Conservation (phyloP, 2,329 filamentous ascomycete species). For the Aspergillus novofumigatus region DNA sequence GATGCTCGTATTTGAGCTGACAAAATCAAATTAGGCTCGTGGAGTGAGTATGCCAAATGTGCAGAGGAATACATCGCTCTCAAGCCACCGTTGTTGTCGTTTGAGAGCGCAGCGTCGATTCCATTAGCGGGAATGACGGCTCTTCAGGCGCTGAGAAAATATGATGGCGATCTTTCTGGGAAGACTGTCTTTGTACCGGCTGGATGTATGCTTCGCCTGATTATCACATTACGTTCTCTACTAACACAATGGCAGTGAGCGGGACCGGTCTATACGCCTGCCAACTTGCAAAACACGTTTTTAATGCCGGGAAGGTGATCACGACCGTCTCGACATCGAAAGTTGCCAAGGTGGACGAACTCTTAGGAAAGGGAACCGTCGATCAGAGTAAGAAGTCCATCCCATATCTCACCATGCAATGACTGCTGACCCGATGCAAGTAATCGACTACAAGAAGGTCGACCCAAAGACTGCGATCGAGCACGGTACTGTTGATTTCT, state of each 20-base stretch:
- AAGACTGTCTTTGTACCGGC: conserved; percentile 52
- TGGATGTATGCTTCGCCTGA: conserved; percentile 27
- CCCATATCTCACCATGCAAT: not conserved
- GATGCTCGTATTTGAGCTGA: not conserved
- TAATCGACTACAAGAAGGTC: conserved; percentile 50
- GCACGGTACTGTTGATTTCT: conserved; percentile 47
- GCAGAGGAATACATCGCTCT: conserved; percentile 30
- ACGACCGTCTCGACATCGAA: conserved; percentile 53
- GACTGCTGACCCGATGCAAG: conserved; percentile 5
- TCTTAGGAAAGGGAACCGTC: conserved; percentile 43
- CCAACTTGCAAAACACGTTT: conserved; percentile 51
- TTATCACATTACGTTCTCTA: not conserved
- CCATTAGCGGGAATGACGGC: conserved; percentile 42
- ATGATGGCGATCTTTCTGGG: conserved; percentile 45
- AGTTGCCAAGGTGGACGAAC: conserved; percentile 41
- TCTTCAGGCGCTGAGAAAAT: conserved; percentile 42
- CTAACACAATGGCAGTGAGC: conserved; percentile 32
- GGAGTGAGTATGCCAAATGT: conserved; percentile 36
- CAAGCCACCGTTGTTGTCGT: conserved; percentile 41
- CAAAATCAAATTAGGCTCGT: conserved; percentile 24
- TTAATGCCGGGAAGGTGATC: conserved; percentile 46
- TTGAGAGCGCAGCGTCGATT: conserved; percentile 43
- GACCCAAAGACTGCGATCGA: conserved; percentile 38
- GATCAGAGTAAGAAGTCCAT: conserved; percentile 35
- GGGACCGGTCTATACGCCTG: conserved; percentile 45